Conservation (phyloP, 2,329 filamentous ascomycete species). For the Rhynchosporium agropyri region DNA sequence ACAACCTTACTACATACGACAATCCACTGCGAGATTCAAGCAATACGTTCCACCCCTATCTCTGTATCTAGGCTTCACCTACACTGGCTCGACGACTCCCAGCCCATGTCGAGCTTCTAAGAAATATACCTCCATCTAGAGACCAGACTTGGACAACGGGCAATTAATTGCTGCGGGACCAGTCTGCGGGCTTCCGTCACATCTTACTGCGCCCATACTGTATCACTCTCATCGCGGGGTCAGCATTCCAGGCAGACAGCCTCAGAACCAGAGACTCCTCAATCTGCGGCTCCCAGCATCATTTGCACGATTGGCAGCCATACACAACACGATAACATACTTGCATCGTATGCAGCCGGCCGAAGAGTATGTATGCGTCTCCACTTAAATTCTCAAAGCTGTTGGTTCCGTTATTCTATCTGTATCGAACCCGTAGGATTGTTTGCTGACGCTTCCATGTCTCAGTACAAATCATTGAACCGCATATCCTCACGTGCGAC, state of each 20-base stretch:
- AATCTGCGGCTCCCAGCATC: conserved; percentile 13
- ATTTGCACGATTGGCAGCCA: conserved; percentile 21
- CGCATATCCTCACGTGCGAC: conserved; percentile 26
- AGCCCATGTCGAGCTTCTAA: neutral
- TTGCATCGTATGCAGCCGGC: conserved; percentile 13
- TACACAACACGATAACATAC: neutral
- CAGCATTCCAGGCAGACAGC: conserved; percentile 21
- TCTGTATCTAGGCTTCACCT: neutral
- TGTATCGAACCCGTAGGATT: conserved; percentile 9
- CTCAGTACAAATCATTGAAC: conserved; percentile 10
- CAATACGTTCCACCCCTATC: conserved; percentile 7
- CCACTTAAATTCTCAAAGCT: neutral
- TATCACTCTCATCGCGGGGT: conserved; percentile 20
- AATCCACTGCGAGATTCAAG: neutral
- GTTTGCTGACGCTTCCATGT: conserved; percentile 17
- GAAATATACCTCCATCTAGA: neutral
- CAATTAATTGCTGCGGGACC: neutral
- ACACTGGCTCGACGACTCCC: neutral
- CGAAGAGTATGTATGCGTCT: conserved; percentile 12
- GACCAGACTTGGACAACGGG: conserved; percentile 1
- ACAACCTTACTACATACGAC: conserved; percentile 8
- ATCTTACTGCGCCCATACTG: neutral
- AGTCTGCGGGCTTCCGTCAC: neutral
- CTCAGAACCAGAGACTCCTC: conserved; percentile 16
- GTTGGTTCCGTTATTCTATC: conserved; percentile 4